phyloP scores from a whole-genome alignment of 2,329 filamentous ascomycete genomes.

The Fusarium chlamydosporum region DNA sequence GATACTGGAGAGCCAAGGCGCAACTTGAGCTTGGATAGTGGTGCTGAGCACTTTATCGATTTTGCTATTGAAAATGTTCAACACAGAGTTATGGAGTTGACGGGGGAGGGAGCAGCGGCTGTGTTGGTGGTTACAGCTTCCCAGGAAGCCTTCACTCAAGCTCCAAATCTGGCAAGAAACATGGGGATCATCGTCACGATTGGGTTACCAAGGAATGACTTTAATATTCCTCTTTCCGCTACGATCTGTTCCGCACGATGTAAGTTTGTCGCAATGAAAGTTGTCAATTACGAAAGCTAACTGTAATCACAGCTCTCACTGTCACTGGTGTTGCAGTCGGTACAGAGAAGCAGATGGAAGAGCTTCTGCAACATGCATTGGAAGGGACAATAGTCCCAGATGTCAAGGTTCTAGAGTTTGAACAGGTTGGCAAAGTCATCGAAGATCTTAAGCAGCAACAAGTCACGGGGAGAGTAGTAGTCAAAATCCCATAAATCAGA shows the following conservation, averaged over 20 bases:
- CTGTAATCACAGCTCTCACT: constrained; percentile 18
- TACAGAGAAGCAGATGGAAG: constrained; percentile 40
- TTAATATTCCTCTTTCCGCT: constrained; percentile 47
- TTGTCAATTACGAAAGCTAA: not conserved
- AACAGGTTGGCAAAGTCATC: constrained; percentile 21
- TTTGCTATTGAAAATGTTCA: constrained; percentile 45
- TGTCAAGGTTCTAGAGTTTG: constrained; percentile 23
- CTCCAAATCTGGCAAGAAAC: constrained; percentile 46
- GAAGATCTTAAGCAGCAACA: constrained; percentile 17
- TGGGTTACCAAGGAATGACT: constrained; percentile 50
- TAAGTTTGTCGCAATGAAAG: not conserved
- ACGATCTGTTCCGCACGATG: constrained; percentile 45
- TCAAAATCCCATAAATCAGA: constrained; percentile 22
- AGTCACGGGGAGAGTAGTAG: constrained; percentile 38
- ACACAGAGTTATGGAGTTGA: constrained; percentile 44
- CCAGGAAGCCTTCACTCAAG: constrained; percentile 45
- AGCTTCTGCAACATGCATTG: constrained; percentile 22
- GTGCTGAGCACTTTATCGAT: constrained; percentile 52
- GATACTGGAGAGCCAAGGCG: constrained; percentile 49
- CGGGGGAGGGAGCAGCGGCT: constrained; percentile 49
- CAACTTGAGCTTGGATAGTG: constrained; percentile 41
- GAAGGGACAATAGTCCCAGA: constrained; percentile 19
- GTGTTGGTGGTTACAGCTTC: constrained; percentile 50
- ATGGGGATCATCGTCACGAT: constrained; percentile 49
- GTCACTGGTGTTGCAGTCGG: constrained; percentile 38